Evolutionary conservation across 2,329 filamentous ascomycete species (phyloP), one percentile per base, ranked within the genome.

Genomic region (Penicillium italicum): DNA sequence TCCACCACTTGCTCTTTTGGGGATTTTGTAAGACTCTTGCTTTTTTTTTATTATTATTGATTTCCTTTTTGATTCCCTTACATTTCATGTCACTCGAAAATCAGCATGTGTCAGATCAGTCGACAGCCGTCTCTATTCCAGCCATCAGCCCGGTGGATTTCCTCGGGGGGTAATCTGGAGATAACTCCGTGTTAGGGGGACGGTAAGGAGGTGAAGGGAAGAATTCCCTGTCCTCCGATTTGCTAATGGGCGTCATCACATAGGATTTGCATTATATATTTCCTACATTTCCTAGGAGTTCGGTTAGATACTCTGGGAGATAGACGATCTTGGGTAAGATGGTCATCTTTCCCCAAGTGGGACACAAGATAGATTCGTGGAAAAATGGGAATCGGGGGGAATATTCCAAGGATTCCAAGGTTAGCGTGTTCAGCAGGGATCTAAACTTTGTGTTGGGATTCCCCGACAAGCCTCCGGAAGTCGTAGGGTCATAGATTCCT

Each of bases 171-270:
- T 51, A 51, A 51, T 51, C 31, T 45, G 40, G 49, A 51, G 49
- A 51, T 30, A 45, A 22, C 49, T 46, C 49, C 49, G 49, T 46
- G 31, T 51, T 45, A 51, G 49, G 40, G 49, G 49, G 4, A 36
- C 48, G 30, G 48, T 6, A 51, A 51, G 48, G 48, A 47, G 42
- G 26, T 30, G n/a, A 48, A 56, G 22, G 50, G 34, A 41, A 30
- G 36, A 18, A 54, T 52, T 59, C 56, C 56, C 41, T 18, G 26
- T 3, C 22, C 47, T 59, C 58, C 58, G 56, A 61, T 61, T 61
- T 54, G 56, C 26, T 48, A 20, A 34, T 49, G 28, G 11, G 30
- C 30, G 20, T 43, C 37, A 49, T 40, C 36, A 45, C 37, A 51
- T 51, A 37, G 18, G 38, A 44, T 26, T 12, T 46, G 12, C 37